Base-by-base conservation (phyloP, 1,284 basidiomycete species). In the Taiwanofungus camphoratus region DNA sequence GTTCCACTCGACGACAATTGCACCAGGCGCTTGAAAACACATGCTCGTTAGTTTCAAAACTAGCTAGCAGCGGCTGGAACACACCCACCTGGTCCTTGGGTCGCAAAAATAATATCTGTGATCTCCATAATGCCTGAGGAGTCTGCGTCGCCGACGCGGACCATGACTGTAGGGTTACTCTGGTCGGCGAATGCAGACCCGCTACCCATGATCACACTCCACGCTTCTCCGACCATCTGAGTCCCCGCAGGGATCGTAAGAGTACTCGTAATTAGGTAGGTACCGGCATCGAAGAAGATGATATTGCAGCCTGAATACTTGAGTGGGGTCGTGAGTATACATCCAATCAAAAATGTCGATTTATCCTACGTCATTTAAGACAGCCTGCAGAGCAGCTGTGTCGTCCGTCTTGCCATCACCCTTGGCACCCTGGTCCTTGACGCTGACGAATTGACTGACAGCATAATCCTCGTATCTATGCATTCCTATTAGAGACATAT, bases 351-450 rank as follows among this genome's bases (percentile, higher is more conserved):
- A 36, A 21, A 16, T 30, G 27, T 15, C 18, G 12, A 36, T 40
- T 9, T 18, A 18, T 53, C 66, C 33, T 46, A 78, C 82, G 65
- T 74, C 63, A 46, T 74, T 58, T 44, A 91, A 74, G 15, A 86
- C 67, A 3, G 69, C 64, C 52, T 82, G 74, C 8, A 91, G 63
- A 5, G 81, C 81, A 20, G 66, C 68, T 1, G 86, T 88, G 55
- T 92, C 88, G 58, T 92, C 88, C 4, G 84, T 82, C 12, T 56
- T 54, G 9, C 88, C 87, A 57, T 91, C 83, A 38, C 87, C 87
- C 48, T 66, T 74, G 9, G 86, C 87, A 16, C 87, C 87, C 37
- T 78, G 57, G 42, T 71, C 70, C 57, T 76, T 82, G 30, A 87
- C 82, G 53, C 80, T 86, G 41, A 87, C 73, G 56, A 91, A 75